phyloP scores from a whole-genome alignment of 768 basidiomycete genomes.

The Podaxis carcinomalis region DNA sequence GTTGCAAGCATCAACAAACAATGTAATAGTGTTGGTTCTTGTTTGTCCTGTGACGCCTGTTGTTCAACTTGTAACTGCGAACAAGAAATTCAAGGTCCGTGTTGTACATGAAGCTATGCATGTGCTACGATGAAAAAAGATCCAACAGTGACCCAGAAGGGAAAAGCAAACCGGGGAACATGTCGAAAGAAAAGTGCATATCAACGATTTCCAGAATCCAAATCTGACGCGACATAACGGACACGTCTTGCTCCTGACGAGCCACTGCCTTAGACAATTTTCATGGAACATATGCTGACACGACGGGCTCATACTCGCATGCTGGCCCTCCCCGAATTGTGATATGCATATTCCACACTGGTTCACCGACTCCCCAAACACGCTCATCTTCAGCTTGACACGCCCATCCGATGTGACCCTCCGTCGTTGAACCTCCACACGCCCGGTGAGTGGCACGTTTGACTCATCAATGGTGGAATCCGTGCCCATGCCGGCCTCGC shows the following conservation, averaged over 20 bases:
- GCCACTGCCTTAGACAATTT: slow-evolving; percentile 58
- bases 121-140: background rate
- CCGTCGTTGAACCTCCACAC: slow-evolving; percentile 53
- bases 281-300: slow-evolving; percentile 71
- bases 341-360: slow-evolving; percentile 72
- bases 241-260: slow-evolving; percentile 55
- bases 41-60: background rate
- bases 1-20: slow-evolving; percentile 5
- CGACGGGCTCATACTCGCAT: slow-evolving; percentile 47
- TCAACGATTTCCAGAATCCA: slow-evolving; percentile 28
- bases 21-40: background rate
- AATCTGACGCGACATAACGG: slow-evolving; percentile 58
- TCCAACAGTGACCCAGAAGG: slow-evolving; percentile 1
- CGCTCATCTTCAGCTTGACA: slow-evolving; percentile 62
- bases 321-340: slow-evolving; percentile 60
- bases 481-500: slow-evolving; percentile 1
- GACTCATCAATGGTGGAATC: slow-evolving; percentile 9
- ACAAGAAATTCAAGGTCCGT: background rate
- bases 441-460: slow-evolving; percentile 34
- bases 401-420: slow-evolving; percentile 61
- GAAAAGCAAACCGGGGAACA: background rate
- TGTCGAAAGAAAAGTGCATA: slow-evolving; percentile 21
- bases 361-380: slow-evolving; percentile 61
- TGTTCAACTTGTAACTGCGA: background rate
- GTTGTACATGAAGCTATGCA: background rate